Evolutionary conservation across 2,329 filamentous ascomycete species (phyloP).

Genomic region (Calonectria montana): DNA sequence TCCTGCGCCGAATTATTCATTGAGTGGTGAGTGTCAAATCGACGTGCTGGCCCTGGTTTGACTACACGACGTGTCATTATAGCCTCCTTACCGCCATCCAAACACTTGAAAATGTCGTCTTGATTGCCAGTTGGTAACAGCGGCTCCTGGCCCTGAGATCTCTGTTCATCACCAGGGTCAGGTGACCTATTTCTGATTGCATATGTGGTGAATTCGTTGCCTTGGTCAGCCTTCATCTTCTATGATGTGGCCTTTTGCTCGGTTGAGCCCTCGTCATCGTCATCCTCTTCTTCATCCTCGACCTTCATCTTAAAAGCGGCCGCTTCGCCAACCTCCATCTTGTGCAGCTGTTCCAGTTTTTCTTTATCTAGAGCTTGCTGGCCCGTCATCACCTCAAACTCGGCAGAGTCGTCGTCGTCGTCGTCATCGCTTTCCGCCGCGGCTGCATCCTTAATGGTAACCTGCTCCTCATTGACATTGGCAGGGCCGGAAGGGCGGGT

Average conservation of each 20-base stretch:
- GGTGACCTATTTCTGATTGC: neutral
- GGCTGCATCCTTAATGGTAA: constrained; percentile 39
- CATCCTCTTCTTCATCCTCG: constrained; percentile 53
- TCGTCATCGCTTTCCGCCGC: constrained; percentile 55
- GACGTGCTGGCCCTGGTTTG: neutral
- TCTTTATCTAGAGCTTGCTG: constrained; percentile 56
- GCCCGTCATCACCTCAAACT: constrained; percentile 59
- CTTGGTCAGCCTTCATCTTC: constrained; percentile 38
- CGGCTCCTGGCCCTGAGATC: neutral
- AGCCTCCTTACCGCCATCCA: neutral
- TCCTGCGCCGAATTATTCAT: neutral
- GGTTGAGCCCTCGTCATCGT: constrained; percentile 48
- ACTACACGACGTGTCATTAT: neutral
- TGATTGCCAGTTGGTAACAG: neutral
- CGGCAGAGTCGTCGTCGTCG: constrained; percentile 53
- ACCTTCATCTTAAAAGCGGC: constrained; percentile 58
- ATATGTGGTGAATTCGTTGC: neutral
- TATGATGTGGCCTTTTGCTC: constrained; percentile 46
- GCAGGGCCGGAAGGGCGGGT: constrained; percentile 31
- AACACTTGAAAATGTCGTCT: neutral
- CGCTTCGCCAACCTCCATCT: constrained; percentile 71
- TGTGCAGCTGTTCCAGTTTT: constrained; percentile 64
- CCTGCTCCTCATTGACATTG: constrained; percentile 32
- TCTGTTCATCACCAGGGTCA: neutral
- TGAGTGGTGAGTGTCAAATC: constrained; percentile 3